Conservation (phyloP, 2,329 filamentous ascomycete species). For the Magnaporthiopsis rhizophila region DNA sequence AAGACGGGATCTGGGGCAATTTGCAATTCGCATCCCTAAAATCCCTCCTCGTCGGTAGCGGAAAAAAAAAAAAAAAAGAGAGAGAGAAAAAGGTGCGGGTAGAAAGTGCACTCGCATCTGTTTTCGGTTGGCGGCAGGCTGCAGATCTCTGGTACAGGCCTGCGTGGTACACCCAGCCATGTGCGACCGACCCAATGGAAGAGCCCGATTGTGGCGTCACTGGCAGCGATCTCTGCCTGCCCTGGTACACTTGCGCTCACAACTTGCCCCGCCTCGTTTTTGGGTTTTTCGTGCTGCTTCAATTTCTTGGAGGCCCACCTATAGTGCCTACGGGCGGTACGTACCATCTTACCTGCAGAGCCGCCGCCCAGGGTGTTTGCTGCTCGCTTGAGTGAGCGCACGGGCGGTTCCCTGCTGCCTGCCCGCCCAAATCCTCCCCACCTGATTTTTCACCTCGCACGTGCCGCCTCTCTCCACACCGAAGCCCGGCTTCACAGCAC, state of each 20-base stretch:
- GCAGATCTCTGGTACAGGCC: neutral
- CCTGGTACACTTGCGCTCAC: neutral
- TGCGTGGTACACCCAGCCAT: too few species aligned
- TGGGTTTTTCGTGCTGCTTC: neutral
- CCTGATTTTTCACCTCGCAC: neutral
- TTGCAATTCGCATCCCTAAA: neutral
- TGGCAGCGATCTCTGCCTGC: constrained; percentile 13
- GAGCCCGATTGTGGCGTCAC: constrained; percentile 13
- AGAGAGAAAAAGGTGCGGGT: neutral
- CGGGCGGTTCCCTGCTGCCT: neutral
- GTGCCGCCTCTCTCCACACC: neutral
- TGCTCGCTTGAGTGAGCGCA: neutral
- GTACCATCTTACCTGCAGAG: neutral
- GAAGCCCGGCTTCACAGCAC: neutral
- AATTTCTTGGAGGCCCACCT: neutral
- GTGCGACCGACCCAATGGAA: constrained; percentile 12
- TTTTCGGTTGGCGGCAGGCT: neutral
- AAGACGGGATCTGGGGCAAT: neutral
- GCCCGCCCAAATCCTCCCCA: constrained; percentile 2
- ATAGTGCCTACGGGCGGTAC: neutral
- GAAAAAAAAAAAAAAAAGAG: too few species aligned
- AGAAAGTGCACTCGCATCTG: neutral
- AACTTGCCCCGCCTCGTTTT: neutral
- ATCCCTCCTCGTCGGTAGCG: too few species aligned
- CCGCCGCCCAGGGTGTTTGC: neutral